Evolutionary conservation across 176 grass and related monocot species (phyloP), one percentile per base, ranked within the genome.

Genomic region (Oryza meyeriana): DNA sequence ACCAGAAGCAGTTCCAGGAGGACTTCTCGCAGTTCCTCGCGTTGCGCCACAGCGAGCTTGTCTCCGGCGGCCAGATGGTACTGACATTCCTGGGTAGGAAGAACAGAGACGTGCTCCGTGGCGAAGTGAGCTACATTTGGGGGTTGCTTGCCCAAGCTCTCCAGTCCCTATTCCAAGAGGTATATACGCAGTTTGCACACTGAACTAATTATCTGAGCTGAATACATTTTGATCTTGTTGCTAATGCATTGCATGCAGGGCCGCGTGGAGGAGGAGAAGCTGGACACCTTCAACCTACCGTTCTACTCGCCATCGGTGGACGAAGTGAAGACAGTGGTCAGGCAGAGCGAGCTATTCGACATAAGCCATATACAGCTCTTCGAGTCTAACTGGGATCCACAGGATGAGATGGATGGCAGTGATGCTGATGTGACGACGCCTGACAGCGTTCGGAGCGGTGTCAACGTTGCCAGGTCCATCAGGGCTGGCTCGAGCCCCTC

Each of bases 251-350:
- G 4, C 32, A 33, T 4, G 17, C 55, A 94, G 89, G 84, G 89
- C 1, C 78, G 72, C 20, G 87, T 94, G 72, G 78, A 85, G 72
- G 20, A 90, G 52, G 81, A 88, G 11, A 90, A 90, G 48, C 61
- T 94, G 87, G 66, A 85, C 67, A 69, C 81, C 10, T 93, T 93
- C 77, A 83, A 97, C 79, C 11, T 97, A 20, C 94, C 88, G 16
- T 52, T 89, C 55, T 97, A 97, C 65, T 59, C 77, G 50, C 86
- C 94, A 6, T 93, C 94, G 1, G 31, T 87, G 18, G 72, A 93
- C 24, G 94, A 97, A 65, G 91, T 85, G n/a, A 74, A 78, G 59
- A 64, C 27, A 0, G 71, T 86, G 17, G 74, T 97, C 22, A 12
- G 12, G 6, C 30, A 34, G 72, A 64, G 77, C 59, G 78, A 69